Evolutionary conservation across 352 stramenopile species (phyloP).

Genomic region (Stramenopiles sp.): DNA sequence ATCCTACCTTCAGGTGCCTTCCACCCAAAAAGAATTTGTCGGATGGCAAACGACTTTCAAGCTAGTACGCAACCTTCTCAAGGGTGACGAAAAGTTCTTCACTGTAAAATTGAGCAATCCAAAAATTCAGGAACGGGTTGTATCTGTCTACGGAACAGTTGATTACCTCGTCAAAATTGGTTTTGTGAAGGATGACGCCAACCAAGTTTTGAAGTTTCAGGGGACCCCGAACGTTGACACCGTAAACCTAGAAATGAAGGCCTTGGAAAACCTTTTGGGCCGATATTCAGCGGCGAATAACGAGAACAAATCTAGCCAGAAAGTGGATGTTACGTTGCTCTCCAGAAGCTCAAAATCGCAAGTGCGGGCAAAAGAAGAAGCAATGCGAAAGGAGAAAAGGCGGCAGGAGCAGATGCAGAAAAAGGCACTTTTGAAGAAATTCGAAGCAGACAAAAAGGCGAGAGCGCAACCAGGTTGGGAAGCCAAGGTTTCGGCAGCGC

Average conservation of each 20-base stretch:
- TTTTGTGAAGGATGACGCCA: background rate
- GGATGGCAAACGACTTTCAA: background rate
- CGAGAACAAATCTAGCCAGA: background rate
- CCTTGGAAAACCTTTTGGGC: background rate
- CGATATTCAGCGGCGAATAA: background rate
- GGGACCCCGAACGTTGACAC: no score
- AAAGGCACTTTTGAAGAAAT: background rate
- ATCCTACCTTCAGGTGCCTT: no score
- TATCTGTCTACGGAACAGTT: background rate
- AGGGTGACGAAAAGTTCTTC: background rate
- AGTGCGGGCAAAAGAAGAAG: background rate
- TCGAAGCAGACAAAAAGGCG: background rate
- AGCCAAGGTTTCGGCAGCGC: background rate
- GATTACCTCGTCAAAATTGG: slow-evolving; percentile 1
- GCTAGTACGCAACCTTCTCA: background rate
- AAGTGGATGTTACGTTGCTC: background rate
- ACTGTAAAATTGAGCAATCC: background rate
- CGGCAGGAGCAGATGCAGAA: background rate
- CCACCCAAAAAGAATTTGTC: background rate
- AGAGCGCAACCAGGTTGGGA: background rate
- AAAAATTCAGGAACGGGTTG: background rate
- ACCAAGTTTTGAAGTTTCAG: background rate
- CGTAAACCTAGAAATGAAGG: background rate
- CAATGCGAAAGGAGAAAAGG: background rate
- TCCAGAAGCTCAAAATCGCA: background rate